Percentiles rank a stretch among this genome's conserved stretches.
Evolutionary conservation across 176 grass and related monocot species (phyloP).

Genomic region (barley (Hordeum vulgare)): DNA sequence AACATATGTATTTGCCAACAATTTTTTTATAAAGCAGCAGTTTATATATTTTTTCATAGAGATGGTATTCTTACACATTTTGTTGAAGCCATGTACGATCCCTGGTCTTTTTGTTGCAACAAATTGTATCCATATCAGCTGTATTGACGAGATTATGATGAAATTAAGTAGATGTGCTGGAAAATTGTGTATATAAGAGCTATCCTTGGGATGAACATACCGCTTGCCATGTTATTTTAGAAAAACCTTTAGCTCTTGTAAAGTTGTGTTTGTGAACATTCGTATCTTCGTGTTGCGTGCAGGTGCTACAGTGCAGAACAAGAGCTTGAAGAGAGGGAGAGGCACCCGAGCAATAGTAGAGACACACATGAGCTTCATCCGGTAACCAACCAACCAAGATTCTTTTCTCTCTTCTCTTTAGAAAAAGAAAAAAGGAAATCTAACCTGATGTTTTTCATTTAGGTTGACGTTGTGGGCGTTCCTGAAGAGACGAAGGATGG

Average conservation of each 20-base stretch:
- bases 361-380: constrained; percentile 76
- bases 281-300: constrained; percentile 14
- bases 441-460: constrained; percentile 10
- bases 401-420: background rate
- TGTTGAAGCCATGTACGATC: background rate
- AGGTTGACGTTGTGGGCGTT: constrained; percentile 76
- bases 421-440: constrained; percentile 10
- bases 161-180: background rate
- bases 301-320: constrained; percentile 78
- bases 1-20: background rate
- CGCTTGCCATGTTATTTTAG: background rate
- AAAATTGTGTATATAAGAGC: background rate
- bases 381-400: constrained; percentile 31
- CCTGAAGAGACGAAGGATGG: constrained; percentile 80
- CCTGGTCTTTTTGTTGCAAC: background rate
- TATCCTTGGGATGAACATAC: background rate
- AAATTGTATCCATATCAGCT: background rate
- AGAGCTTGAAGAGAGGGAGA: constrained; percentile 78
- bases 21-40: background rate
- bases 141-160: background rate
- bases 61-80: background rate
- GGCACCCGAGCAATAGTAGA: constrained; percentile 64
- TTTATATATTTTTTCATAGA: too few relatives aligned
- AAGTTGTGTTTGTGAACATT: background rate
- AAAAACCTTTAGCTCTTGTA: background rate